A percentile compares a stretch with the other conserved stretches of the same genome.
phyloP scores from a whole-genome alignment of 139 green algal genomes.

The Chara braunii region DNA sequence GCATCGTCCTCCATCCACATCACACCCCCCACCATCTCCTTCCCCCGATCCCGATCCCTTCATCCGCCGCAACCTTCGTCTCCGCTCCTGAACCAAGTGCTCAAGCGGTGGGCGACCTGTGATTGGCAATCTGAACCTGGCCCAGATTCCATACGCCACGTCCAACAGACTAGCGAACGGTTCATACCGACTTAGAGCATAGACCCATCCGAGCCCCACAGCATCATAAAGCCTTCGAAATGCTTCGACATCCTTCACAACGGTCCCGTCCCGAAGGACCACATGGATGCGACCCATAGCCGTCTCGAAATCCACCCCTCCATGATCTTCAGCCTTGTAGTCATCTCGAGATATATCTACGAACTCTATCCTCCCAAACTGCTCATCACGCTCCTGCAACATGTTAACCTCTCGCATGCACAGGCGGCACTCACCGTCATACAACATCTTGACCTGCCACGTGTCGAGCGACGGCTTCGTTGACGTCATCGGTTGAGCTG shows the following conservation, averaged over 20 bases:
- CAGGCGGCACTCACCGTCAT: conserved; percentile 76
- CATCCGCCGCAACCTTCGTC: background rate
- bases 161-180: no score
- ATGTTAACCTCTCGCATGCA: conserved; percentile 93
- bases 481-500: no score
- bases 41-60: background rate
- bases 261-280: conserved; percentile 60
- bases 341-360: conserved; percentile 69
- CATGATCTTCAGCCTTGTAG: conserved; percentile 59
- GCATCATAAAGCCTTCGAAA: conserved; percentile 69
- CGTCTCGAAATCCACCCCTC: conserved; percentile 65
- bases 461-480: no score
- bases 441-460: conserved; percentile 60
- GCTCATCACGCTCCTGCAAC: conserved; percentile 51
- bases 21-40: background rate
- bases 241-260: conserved; percentile 61
- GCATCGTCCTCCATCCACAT: background rate
- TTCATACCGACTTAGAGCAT: conserved; percentile 60
- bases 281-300: conserved; percentile 73
- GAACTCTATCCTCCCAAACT: conserved; percentile 69
- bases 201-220: conserved; percentile 89
- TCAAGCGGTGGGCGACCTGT: conserved; percentile 46
- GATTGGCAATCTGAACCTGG: conserved; percentile 61
- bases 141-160: conserved; percentile 79
- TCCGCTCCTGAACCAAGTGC: conserved; percentile 3